Percentiles rank a stretch among this genome's conserved stretches.
Evolutionary conservation across 2,329 filamentous ascomycete genomes (phyloP).

Genomic region (Exophiala viscosa): DNA sequence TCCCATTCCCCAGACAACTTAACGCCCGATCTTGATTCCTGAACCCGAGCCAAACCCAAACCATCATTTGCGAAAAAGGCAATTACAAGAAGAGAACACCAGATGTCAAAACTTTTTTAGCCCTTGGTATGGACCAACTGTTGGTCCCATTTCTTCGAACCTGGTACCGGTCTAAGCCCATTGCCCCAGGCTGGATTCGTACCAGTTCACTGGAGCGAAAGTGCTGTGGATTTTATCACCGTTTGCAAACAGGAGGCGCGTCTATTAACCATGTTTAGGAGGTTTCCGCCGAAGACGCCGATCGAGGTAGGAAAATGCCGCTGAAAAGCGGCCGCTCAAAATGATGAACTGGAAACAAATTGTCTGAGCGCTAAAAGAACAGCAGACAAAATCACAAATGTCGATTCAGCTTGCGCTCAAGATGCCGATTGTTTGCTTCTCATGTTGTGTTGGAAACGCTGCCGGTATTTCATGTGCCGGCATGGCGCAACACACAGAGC

Average conservation of each 20-base stretch:
- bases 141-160: slow-evolving; percentile 1
- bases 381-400: slow-evolving; percentile 23
- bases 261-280: slow-evolving; percentile 21
- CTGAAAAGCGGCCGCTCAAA: slow-evolving; percentile 10
- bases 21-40: slow-evolving; percentile 1
- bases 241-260: slow-evolving; percentile 1
- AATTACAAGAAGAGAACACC: slow-evolving; percentile 11
- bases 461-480: slow-evolving; percentile 10
- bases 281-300: slow-evolving; percentile 8
- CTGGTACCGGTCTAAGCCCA: background rate
- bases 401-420: slow-evolving; percentile 9
- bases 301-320: slow-evolving; percentile 4
- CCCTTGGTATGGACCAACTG: background rate
- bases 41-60: background rate
- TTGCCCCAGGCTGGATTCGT: slow-evolving; percentile 8
- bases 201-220: background rate
- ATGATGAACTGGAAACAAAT: slow-evolving; percentile 6
- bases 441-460: background rate
- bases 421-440: slow-evolving; percentile 5
- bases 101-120: slow-evolving; percentile 13
- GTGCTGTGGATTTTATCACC: background rate
- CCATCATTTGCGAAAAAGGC: background rate
- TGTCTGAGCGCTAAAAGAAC: slow-evolving; percentile 27
- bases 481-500: slow-evolving; percentile 8
- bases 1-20: background rate